A percentile compares a stretch with the other conserved stretches of the same genome.
Evolutionary conservation across 148 eudicot genomes (phyloP).

Genomic region (Rhododendron griersonianum): DNA sequence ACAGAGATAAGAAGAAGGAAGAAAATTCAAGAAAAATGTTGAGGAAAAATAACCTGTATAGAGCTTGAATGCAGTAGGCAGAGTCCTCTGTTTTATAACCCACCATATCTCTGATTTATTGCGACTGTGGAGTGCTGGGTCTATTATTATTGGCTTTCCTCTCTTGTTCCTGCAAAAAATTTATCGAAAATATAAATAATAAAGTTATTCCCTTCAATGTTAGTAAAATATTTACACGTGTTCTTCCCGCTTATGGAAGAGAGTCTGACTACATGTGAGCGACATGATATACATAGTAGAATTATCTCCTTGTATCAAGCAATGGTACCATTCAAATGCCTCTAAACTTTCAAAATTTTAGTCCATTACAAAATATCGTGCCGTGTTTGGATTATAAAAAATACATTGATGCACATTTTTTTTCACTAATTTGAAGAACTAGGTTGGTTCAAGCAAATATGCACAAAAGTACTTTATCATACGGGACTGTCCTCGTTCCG

Average conservation of each 20-base stretch:
- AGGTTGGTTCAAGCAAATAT: background rate
- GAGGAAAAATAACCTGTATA: background rate
- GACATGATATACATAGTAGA: too few species aligned
- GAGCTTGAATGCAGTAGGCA: slow-evolving; percentile 31
- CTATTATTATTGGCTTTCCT: slow-evolving; percentile 83
- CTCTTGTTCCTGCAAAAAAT: slow-evolving; percentile 39
- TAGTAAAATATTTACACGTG: too few species aligned
- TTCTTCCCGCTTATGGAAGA: too few species aligned
- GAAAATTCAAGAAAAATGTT: background rate
- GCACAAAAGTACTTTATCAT: background rate
- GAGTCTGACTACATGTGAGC: too few species aligned
- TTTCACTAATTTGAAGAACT: background rate
- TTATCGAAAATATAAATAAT: background rate
- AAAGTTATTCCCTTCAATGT: too few species aligned
- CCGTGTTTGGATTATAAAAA: background rate
- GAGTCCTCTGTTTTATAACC: slow-evolving; percentile 76
- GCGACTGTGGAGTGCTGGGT: slow-evolving; percentile 68
- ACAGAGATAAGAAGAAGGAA: background rate
- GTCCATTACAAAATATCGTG: too few species aligned
- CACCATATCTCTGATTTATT: slow-evolving; percentile 94
- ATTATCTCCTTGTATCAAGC: too few species aligned
- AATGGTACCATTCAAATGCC: too few species aligned
- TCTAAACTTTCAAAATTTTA: too few species aligned
- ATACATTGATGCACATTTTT: too few species aligned
- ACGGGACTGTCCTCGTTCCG: too few species aligned